These are phyloP conservation scores for Pichia californica DNA, from an alignment of 805 yeast genomes.

Conservation along the genomic window DNA sequence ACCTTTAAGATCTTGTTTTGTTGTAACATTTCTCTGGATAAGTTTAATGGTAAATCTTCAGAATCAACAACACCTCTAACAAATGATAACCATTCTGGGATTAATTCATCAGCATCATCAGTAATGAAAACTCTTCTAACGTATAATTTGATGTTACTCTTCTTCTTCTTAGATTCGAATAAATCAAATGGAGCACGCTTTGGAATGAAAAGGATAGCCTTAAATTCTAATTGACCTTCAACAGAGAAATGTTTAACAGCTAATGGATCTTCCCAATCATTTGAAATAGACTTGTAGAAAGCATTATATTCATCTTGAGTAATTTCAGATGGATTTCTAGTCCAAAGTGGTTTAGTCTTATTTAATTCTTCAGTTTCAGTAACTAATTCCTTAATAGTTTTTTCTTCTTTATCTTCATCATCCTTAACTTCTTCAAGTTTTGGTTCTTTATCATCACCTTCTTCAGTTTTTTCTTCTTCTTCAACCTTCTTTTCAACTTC, in stretches of 20 bases:
- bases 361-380: constrained; percentile 96
- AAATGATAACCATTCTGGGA: constrained; percentile 98
- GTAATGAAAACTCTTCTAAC: constrained; percentile 99
- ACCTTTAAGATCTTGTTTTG: constrained; percentile 99
- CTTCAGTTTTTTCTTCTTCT: constrained; percentile 60
- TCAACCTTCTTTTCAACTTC: constrained; percentile 98
- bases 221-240: constrained; percentile 99
- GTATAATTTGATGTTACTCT: constrained; percentile 95
- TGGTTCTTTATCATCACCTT: constrained; percentile 64
- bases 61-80: constrained; percentile 99
- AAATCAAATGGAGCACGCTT: constrained; percentile 99
- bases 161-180: constrained; percentile 98
- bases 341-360: constrained; percentile 99
- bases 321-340: constrained; percentile 96
- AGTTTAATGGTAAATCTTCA: constrained; percentile 98
- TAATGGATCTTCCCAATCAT: constrained; percentile 99
- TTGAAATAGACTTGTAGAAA: constrained; percentile 97
- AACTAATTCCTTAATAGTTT: constrained; percentile 87
- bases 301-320: constrained; percentile 98
- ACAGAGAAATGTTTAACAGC: constrained; percentile 99
- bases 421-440: constrained; percentile 46
- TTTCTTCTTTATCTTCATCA: constrained; percentile 56
- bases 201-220: constrained; percentile 95
- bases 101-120: constrained; percentile 98
- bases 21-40: constrained; percentile 99